phyloP scores from a whole-genome alignment of 23 red algal genomes.

The Gracilaria domingensis region DNA sequence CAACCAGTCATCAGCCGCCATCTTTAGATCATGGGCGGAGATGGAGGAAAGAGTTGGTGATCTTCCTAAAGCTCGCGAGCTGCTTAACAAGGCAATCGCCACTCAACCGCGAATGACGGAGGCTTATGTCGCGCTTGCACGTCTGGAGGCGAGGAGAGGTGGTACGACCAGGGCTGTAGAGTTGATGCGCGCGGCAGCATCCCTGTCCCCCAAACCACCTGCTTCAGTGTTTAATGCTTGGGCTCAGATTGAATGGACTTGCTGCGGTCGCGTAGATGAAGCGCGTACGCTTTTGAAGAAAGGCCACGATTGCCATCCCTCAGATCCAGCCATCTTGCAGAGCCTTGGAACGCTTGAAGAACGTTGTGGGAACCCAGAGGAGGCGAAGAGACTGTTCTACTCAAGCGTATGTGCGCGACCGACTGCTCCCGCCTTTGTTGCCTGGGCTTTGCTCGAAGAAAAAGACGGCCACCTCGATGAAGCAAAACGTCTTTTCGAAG shows the following conservation, averaged over 20 bases:
- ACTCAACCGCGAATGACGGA: conserved; percentile 47
- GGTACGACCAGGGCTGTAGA: conserved; percentile 58
- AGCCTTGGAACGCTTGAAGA: conserved; percentile 84
- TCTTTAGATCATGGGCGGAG: conserved; percentile 85
- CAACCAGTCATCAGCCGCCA: conserved; percentile 31
- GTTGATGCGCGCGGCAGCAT: conserved; percentile 71
- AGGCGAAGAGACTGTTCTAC: conserved; percentile 73
- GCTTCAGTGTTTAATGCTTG: conserved; percentile 79
- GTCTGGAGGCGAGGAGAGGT: conserved; percentile 77
- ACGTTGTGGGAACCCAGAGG: conserved; percentile 59
- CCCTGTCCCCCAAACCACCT: conserved; percentile 46
- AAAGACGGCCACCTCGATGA: conserved; percentile 48
- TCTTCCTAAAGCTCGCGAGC: conserved; percentile 65
- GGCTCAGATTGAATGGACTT: conserved; percentile 87
- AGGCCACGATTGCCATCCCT: conserved; percentile 57
- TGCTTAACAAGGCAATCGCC: conserved; percentile 82
- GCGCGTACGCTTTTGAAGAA: conserved; percentile 71
- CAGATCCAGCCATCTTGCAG: conserved; percentile 74
- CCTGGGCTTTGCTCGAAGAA: conserved; percentile 95
- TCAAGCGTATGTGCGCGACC: conserved; percentile 69
- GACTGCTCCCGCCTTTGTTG: conserved; percentile 90
- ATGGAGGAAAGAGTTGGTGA: conserved; percentile 89
- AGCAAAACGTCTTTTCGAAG: conserved; percentile 85
- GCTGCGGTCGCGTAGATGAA: conserved; percentile 51
- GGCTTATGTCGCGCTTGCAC: conserved; percentile 77